phyloP scores from a whole-genome alignment of 805 yeast species.

The Candida loeiensis region DNA sequence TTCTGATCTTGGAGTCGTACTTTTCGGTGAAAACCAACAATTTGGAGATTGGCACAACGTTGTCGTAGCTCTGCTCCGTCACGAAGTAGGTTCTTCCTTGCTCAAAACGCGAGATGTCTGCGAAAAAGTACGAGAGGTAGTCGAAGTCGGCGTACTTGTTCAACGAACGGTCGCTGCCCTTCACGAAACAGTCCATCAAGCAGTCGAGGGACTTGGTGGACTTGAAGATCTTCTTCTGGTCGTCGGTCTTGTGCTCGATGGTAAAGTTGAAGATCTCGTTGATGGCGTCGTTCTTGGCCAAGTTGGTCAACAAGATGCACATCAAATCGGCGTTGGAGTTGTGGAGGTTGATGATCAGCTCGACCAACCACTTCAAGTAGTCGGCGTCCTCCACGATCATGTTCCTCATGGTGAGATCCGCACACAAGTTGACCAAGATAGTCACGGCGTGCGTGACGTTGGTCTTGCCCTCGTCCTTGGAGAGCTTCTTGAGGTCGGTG shows the following conservation, averaged over 20 bases:
- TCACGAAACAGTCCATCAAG: conserved; percentile 84
- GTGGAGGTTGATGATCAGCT: conserved; percentile 48
- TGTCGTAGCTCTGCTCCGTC: conserved; percentile 67
- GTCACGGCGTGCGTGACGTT: conserved; percentile 68
- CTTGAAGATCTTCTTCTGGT: conserved; percentile 44
- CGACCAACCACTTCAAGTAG: conserved; percentile 48
- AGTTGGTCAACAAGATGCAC: conserved; percentile 78
- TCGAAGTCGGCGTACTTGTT: conserved; percentile 75
- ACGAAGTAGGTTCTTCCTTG: conserved; percentile 76
- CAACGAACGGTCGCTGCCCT: conserved; percentile 69
- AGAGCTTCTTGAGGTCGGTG: conserved; percentile 61
- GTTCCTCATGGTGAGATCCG: conserved; percentile 59
- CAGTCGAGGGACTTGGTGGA: conserved; percentile 66
- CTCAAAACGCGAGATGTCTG: conserved; percentile 77
- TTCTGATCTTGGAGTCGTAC: conserved; percentile 70
- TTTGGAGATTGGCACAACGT: conserved; percentile 76
- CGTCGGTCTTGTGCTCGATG: conserved; percentile 33
- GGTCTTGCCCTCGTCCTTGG: conserved; percentile 51
- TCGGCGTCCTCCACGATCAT: conserved; percentile 61
- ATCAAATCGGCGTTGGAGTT: conserved; percentile 75
- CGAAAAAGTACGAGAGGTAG: conserved; percentile 82
- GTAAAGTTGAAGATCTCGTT: conserved; percentile 45
- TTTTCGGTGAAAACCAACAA: conserved; percentile 78
- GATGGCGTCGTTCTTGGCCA: conserved; percentile 74
- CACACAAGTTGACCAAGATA: conserved; percentile 79